Percentiles rank a stretch among this genome's conserved stretches.
Evolutionary conservation across 352 stramenopile species (phyloP).

Genomic region (Phytophthora boehmeriae): DNA sequence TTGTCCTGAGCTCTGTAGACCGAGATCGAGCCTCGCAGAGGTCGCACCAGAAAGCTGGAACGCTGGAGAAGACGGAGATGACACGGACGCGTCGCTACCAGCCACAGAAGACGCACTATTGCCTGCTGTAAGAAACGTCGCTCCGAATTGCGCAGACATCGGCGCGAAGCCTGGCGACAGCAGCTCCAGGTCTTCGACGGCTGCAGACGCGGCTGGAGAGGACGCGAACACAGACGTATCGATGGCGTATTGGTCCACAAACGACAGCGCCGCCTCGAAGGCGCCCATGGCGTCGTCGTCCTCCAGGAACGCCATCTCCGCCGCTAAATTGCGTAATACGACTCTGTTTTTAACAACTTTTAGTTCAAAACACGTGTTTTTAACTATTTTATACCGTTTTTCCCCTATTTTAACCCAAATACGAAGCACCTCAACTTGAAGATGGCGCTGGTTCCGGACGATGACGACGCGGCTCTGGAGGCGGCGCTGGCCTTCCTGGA

Average conservation of each 20-base stretch:
- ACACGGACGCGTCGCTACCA: constrained; percentile 7
- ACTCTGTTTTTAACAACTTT: background rate
- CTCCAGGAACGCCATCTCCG: constrained; percentile 38
- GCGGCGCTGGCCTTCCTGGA: constrained; percentile 3
- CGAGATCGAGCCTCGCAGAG: constrained; percentile 17
- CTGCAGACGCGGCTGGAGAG: constrained; percentile 12
- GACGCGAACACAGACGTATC: constrained; percentile 34
- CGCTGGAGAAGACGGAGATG: constrained; percentile 16
- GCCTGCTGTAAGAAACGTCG: background rate
- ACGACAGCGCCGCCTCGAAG: constrained; percentile 45
- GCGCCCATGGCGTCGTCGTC: constrained; percentile 36
- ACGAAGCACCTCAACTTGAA: background rate
- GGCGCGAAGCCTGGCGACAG: constrained; percentile 26
- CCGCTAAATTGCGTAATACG: too few species aligned
- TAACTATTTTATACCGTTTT: background rate
- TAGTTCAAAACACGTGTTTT: constrained; percentile 10
- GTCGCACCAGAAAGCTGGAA: constrained; percentile 20
- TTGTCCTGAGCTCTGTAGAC: constrained; percentile 12
- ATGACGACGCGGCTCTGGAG: background rate
- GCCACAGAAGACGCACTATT: constrained; percentile 1
- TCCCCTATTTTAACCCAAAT: background rate
- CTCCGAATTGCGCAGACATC: background rate
- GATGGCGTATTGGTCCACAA: constrained; percentile 45
- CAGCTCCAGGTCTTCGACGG: constrained; percentile 29
- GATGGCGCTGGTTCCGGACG: background rate